A percentile compares a stretch with the other conserved stretches of the same genome.
Conservation (phyloP, 1,284 basidiomycete species). For the Boletus nobilissimus region DNA sequence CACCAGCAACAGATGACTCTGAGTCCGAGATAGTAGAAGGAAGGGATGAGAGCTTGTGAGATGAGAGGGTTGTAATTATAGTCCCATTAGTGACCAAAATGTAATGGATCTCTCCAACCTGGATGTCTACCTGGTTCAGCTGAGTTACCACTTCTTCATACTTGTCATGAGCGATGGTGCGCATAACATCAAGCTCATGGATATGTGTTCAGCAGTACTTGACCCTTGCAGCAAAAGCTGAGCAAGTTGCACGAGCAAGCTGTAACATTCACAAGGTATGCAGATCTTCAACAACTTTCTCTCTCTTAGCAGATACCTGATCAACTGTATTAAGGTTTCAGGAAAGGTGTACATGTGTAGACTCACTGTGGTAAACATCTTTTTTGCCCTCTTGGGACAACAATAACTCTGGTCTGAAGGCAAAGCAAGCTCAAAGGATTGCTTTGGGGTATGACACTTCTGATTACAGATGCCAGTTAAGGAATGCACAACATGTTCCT, state of each 20-base stretch:
- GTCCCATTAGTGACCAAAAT: neutral
- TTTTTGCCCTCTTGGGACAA: neutral
- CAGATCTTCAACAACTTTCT: neutral
- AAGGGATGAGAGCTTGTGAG: neutral
- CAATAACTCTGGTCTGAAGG: too few relatives aligned
- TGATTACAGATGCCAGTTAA: too few relatives aligned
- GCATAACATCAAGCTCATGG: conserved; percentile 4
- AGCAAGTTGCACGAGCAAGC: neutral
- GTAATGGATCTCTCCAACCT: neutral
- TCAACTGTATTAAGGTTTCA: too few relatives aligned
- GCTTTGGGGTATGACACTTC: too few relatives aligned
- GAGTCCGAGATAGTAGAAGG: neutral
- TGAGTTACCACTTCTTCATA: neutral
- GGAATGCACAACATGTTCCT: too few relatives aligned
- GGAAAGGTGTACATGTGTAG: neutral
- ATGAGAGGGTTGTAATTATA: neutral
- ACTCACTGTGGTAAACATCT: neutral
- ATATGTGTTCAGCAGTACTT: neutral
- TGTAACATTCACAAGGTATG: neutral
- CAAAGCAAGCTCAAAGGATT: too few relatives aligned
- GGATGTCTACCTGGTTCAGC: neutral
- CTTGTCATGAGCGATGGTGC: neutral
- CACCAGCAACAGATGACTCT: neutral
- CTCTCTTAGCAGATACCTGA: neutral
- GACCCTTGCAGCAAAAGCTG: neutral